These are phyloP conservation scores for Antitrichia curtipendula DNA, from an alignment of 225 moss, liverwort and hornwort genomes.

Conservation along the genomic window DNA sequence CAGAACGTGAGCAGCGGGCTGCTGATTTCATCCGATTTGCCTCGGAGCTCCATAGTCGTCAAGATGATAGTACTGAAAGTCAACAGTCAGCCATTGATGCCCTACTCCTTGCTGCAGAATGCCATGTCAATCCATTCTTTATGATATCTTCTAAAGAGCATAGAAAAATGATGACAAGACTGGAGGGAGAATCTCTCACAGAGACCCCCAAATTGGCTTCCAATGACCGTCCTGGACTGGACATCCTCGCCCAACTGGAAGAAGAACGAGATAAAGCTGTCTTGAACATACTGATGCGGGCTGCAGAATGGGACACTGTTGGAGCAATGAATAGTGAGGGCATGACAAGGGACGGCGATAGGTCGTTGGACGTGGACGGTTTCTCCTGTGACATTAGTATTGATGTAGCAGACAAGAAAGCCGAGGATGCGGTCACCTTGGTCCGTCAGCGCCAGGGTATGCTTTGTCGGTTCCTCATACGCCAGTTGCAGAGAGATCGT, in stretches of 20 bases:
- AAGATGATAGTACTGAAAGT: constrained; percentile 47
- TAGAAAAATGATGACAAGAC: constrained; percentile 26
- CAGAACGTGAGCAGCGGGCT: constrained; percentile 75
- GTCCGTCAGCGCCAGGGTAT: constrained; percentile 66
- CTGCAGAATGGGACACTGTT: constrained; percentile 74
- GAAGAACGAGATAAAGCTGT: constrained; percentile 93
- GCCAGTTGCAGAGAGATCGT: constrained; percentile 58
- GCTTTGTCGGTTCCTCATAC: constrained; percentile 61
- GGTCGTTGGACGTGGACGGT: not conserved
- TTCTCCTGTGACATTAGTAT: constrained; percentile 31
- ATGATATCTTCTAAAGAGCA: constrained; percentile 67
- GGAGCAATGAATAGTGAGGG: not conserved
- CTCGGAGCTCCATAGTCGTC: constrained; percentile 54
- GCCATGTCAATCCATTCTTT: constrained; percentile 88
- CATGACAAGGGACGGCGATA: not conserved
- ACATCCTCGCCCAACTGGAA: constrained; percentile 52
- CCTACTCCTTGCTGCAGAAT: constrained; percentile 88
- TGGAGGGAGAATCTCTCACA: constrained; percentile 3
- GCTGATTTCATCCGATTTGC: constrained; percentile 77
- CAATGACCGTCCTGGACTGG: constrained; percentile 9
- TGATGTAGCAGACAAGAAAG: constrained; percentile 47
- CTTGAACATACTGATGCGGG: constrained; percentile 59
- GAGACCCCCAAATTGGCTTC: not conserved
- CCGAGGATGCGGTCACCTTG: constrained; percentile 75
- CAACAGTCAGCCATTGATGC: constrained; percentile 86